These are phyloP conservation scores for Solanum medicagineum DNA, from an alignment of 257 asterid genomes.

Conservation along the genomic window DNA sequence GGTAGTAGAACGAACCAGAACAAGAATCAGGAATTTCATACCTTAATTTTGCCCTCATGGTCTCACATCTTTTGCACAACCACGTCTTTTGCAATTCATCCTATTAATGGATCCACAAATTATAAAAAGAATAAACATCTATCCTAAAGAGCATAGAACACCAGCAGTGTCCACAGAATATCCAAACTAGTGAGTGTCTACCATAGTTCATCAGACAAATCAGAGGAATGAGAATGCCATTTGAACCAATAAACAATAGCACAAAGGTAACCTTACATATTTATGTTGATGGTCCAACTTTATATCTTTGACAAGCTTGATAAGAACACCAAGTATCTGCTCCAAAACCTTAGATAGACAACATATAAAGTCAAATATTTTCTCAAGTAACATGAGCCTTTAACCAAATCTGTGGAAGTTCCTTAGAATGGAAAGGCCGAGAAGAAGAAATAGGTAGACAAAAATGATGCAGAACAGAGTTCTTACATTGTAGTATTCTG, in stretches of 20 bases:
- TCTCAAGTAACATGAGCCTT: not conserved
- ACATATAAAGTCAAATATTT: constrained; percentile 9
- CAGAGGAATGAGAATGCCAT: not conserved
- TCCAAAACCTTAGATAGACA: constrained; percentile 64
- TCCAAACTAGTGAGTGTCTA: not conserved
- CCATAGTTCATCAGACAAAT: not conserved
- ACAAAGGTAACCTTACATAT: constrained; percentile 50
- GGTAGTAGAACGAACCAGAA: constrained; percentile 1
- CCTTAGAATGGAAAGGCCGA: not conserved
- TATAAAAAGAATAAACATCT: not conserved
- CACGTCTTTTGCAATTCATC: constrained; percentile 93
- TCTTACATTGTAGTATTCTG: constrained; percentile 79
- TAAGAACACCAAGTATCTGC: constrained; percentile 97
- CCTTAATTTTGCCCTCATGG: constrained; percentile 98
- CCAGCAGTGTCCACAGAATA: not conserved
- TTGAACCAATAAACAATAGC: not conserved
- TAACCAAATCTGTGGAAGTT: not conserved
- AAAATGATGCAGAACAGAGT: not conserved
- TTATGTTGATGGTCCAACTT: constrained; percentile 92
- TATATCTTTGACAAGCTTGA: constrained; percentile 94
- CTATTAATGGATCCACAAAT: constrained; percentile 22
- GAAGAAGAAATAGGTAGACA: not conserved
- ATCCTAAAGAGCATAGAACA: not conserved
- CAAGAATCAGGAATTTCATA: constrained; percentile 17
- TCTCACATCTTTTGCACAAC: constrained; percentile 97